Evolutionary conservation across 352 stramenopile genomes (phyloP), one percentile per base, ranked within the genome.

Genomic region (Globisporangium paroecandrum): DNA sequence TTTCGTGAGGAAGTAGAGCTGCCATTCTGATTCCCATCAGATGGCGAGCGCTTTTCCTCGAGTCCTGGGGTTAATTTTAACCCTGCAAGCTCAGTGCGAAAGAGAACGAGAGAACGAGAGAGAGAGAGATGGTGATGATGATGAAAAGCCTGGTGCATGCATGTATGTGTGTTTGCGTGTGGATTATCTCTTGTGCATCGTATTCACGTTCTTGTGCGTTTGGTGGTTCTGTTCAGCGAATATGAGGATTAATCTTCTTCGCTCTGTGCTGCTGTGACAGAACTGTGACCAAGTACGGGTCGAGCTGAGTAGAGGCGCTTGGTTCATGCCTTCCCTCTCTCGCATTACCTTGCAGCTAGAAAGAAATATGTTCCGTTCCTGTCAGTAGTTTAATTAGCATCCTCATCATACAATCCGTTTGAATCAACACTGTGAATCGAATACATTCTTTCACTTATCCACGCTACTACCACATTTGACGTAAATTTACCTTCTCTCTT

Each of bases 221-320:
- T 65, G 57, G 18, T 64, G 24, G 3, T 29, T 46, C 43, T 38
- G 22, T 62, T 22, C 5, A 58, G 62, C 29, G 53, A 54, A 32
- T 62, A 64, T 29, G 49, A 68, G 41, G 66, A 64, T 38, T 68
- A 62, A 71, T 51, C 65, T 43, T n/a, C 20, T 65, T 65, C 59
- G 59, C 59, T 65, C 27, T 57, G 36, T 56, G 34, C 60, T 43
- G 55, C 56, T 64, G 18, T 65, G 34, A 69, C 65, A 66, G 58
- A 56, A 47, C 25, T 18, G 10, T 51, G 49, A 49, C 49, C 25
- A 66, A 46, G 20, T 70, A 70, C 53, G 65, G 65, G 10, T 70
- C 65, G 12, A 22, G 27, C 18, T 70, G 59, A 66, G n/a, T n/a
- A 38, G 8, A 38, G 32, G 7, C 7, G 32, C 20, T 51, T 24